Evolutionary conservation across 1,139 yeast genomes (phyloP).

Genomic region (Hemisphaericaspora subhashii): DNA sequence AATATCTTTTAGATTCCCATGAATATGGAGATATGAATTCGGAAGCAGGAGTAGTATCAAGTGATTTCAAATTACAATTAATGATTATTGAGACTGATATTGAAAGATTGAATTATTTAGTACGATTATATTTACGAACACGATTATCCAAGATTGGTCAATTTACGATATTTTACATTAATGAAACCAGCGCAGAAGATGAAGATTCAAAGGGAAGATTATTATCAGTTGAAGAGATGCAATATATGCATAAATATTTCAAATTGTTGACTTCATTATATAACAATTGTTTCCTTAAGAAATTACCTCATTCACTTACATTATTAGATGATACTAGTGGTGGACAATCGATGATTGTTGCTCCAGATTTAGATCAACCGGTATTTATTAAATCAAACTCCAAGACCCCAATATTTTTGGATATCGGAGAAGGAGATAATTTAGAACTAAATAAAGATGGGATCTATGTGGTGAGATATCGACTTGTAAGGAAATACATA

Average conservation of each 20-base stretch:
- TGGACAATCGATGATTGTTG: slow-evolving; percentile 73
- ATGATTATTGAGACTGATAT: slow-evolving; percentile 89
- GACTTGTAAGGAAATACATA: slow-evolving; percentile 43
- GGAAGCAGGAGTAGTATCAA: slow-evolving; percentile 39
- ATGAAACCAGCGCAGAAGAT: slow-evolving; percentile 15
- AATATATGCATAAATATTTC: slow-evolving; percentile 64
- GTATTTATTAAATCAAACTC: slow-evolving; percentile 67
- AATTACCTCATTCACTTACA: slow-evolving; percentile 67
- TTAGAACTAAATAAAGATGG: slow-evolving; percentile 66
- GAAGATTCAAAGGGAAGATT: slow-evolving; percentile 26
- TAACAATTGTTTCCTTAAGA: slow-evolving; percentile 62
- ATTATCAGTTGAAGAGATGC: slow-evolving; percentile 60
- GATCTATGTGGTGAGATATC: slow-evolving; percentile 74
- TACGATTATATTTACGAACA: slow-evolving; percentile 77
- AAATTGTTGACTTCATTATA: slow-evolving; percentile 64
- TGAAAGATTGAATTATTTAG: slow-evolving; percentile 78
- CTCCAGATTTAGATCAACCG: slow-evolving; percentile 72
- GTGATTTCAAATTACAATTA: slow-evolving; percentile 74
- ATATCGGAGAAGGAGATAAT: slow-evolving; percentile 49
- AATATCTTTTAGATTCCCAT: slow-evolving; percentile 62
- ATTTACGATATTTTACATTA: slow-evolving; percentile 56
- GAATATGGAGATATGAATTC: slow-evolving; percentile 48
- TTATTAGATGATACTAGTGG: slow-evolving; percentile 78
- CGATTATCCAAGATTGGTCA: slow-evolving; percentile 74
- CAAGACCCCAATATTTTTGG: slow-evolving; percentile 25